Base-by-base conservation (phyloP, 768 basidiomycete species). In the Austroboletus eburneus region DNA sequence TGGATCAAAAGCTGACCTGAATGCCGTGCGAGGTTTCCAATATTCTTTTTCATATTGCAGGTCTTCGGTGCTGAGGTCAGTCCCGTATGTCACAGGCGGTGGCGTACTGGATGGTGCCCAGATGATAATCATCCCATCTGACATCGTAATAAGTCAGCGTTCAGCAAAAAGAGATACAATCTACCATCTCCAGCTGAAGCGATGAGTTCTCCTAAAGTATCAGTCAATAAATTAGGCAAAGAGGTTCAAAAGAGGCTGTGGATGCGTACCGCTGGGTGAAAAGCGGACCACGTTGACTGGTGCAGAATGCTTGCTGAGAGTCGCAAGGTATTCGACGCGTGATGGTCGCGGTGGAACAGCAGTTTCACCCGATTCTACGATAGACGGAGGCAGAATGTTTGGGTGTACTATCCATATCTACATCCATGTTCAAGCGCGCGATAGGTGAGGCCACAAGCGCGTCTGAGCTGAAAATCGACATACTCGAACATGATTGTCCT, bases 51-150 rank as follows among this genome's bases (percentile, higher is more conserved):
- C 95, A 53, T 85, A 81, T 60, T 86, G 85, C 23, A 86, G 52
- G 52, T 96, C 93, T 48, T 91, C 92, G 0, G 79, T 67, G 42
- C 70, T 78, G 38, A 85, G 70, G 61, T 92, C 91, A 56, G 83
- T 87, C n/a, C 92, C 92, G 63, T 91, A 95, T 13, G 80, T 78
- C 35, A 71, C 76, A 2, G 80, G 67, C 43, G 84, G 82, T 0
- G 91, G 85, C 25, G 76, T 80, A 20, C 82, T 78, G 4, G 87
- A 85, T 9, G 82, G 90, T 0, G 88, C 83, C 96, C 96, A 99
- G 14, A 99, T 81, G 40, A 98, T 90, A 50, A 99, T 84, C 85
- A 94, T 93, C 12, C 96, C 96, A 70, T 99, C 95, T 96, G n/a
- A n/a, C n/a, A n/a, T n/a, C n/a, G n/a, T n/a, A n/a, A n/a, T n/a